Evolutionary conservation across 2,329 filamentous ascomycete genomes (phyloP), one percentile per base, ranked within the genome.

Genomic region (Fusarium papillatum): DNA sequence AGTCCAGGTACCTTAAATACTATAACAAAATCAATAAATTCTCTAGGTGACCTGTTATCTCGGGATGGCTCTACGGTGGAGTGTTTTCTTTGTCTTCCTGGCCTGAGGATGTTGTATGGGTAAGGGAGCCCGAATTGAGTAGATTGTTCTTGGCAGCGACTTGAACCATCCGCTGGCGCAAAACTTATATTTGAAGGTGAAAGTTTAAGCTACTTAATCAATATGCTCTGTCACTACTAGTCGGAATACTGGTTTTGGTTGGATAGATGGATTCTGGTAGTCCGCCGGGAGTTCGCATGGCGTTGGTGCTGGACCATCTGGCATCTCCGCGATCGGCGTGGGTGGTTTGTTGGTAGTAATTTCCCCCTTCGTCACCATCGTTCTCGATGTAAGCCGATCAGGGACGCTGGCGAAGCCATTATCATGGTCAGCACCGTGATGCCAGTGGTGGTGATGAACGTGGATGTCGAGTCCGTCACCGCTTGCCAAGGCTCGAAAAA

Each of bases 401-500:
- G 24, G 48, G 24, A 24, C 22, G 17, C 19, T 26, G 48, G 48
- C 24, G 48, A 31, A 17, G 24, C 29, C 26, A 29, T 53, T 38
- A 41, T 29, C 36, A 17, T 24, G 41, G 17, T 34, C 22, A 41
- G 22, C 31, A 16, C 64, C 31, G 29, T 66, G 64, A 31, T 66
- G 34, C 64, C 50, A 66, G 64, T 66, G 64, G 31, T 66, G 64
- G 50, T 66, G 64, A 46, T 66, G 64, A 41, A 66, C 22, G 64
- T 66, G 64, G 36, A 66, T 55, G 17, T 55, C 26, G 48, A 41
- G 64, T 26, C 64, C 48, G 14, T 66, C 39, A 5, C 36, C 31
- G 24, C 46, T 57, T 36, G 19, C 46, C 19, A 55, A 22, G 26
- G 48, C 64, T 26, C 50, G 64, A 55, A 39, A 43, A 31, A 66